Evolutionary conservation across 495 filamentous ascomycete genomes (phyloP), one percentile per base, ranked within the genome.

Genomic region (Penicillium robsamsonii): DNA sequence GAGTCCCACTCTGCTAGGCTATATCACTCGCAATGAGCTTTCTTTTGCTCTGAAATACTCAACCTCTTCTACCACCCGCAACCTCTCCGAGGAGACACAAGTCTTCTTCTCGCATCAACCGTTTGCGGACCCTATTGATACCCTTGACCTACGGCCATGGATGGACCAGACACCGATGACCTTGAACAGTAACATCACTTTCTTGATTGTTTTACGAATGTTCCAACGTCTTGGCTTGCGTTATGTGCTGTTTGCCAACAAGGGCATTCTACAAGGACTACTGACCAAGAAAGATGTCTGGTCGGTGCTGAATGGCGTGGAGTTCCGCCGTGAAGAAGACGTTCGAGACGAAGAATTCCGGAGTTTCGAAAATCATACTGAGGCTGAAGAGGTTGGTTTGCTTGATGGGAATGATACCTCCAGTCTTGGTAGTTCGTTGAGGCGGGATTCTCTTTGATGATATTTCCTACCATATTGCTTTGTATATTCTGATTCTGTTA

Each of bases 201-300:
- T 97, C 53, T 82, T 90, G 63, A 80, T 98, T 30, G 89, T 91
- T 4, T 83, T 93, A 15, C 86, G 83, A 37, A 91, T 97, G 81
- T 97, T 98, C 73, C 90, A 95, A 73, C 92, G 91, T 65, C 80
- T 98, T 7, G 94, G 94, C 18, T 70, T 98, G 42, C 81, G 93
- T 35, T 97, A 97, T 71, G 86, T 98, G 5, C 70, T 97, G 3
- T 96, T 97, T 71, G 81, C 81, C 40, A 87, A 95, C 50, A 82
- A 85, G 59, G 95, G 94, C 9, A 79, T 84, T 31, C 69, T 98
- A 40, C 86, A 89, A 68, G 94, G 94, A 1, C 66, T 98, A 45
- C 71, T 97, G 61, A 98, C 95, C 20, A 97, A 97, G 80, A 97
- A 98, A 76, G 94, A 98, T 73, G 86, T 96, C n/a, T 97, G 91